These are phyloP conservation scores for Oropetium thomaeum DNA, from an alignment of 176 grass and related monocot genomes.

Conservation along the genomic window DNA sequence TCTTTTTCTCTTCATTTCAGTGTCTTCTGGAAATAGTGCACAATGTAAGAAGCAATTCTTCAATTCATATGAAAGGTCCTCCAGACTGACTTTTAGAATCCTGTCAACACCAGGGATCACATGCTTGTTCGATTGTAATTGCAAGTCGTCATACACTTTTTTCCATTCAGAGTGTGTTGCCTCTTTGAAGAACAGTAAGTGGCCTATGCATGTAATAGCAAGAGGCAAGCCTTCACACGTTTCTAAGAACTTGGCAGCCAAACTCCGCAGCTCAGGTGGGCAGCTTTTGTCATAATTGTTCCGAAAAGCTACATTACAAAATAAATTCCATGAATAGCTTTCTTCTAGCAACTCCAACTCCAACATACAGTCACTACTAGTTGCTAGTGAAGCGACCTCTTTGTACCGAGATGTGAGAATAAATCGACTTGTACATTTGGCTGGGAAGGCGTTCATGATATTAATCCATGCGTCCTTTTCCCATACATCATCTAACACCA, in stretches of 20 bases:
- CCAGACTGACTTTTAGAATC: conserved; percentile 1
- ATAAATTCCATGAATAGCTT: neutral
- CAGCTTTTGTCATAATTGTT: neutral
- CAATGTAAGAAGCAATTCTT: conserved; percentile 21
- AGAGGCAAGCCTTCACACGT: conserved; percentile 23
- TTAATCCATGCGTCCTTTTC: neutral
- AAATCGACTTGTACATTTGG: neutral
- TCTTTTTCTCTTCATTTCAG: neutral
- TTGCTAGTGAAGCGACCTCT: neutral
- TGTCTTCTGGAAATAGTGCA: conserved; percentile 4
- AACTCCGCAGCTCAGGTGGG: neutral
- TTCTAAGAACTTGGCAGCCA: neutral
- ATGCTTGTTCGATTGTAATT: neutral
- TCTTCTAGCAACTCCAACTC: neutral
- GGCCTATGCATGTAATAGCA: conserved; percentile 22
- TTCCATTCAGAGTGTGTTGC: neutral
- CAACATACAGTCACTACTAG: neutral
- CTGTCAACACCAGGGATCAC: neutral
- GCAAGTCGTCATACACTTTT: neutral
- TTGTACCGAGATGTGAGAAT: conserved; percentile 11
- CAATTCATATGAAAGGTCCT: neutral
- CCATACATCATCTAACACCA: conserved; percentile 29
- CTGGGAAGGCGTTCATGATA: neutral
- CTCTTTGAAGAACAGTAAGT: neutral
- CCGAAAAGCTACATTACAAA: conserved; percentile 5